Base-by-base conservation (phyloP, 73 alveolate species). In the Paramecium bursaria region DNA sequence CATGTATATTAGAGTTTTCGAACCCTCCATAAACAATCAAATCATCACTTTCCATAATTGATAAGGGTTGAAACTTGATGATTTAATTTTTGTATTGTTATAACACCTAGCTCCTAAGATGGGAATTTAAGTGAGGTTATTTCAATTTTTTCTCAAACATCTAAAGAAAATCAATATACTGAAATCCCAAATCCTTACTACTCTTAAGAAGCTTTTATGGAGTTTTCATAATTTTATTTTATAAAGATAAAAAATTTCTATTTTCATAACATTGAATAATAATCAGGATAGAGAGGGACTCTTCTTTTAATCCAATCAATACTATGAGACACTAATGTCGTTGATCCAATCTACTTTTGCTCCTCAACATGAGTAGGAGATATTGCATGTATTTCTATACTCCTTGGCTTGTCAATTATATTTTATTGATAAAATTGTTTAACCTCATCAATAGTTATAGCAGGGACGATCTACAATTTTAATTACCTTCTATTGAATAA, bases 401-500 rank as follows among this genome's bases (percentile, higher is more conserved):
- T 31, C 14, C 48, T 31, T 26, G 79, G 79, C 15, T 60, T 21
- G 2, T 60, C 54, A 35, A 60, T 60, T 10, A 60, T 31, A 60
- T 60, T 21, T 25, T 60, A 13, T 4, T 30, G 29, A 25, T 30
- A 60, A 21, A 21, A 60, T 2, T 4, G n/a, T 42, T 30, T 13
- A 7, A 60, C 79, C 26, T 60, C 79, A 17, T 11, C 22, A 31
- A 60, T 11, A 15, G 55, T 39, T 21, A 67, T 42, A 3, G 13
- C 46, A 67, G 17, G 60, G 5, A 67, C n/a, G 6, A 35, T 15
- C 9, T 5, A n/a, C 39, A 67, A 67, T 0, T 21, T 19, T 53
- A 31, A 54, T 33, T 51, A 54, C 27, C 85, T 79, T 55, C 89
- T 79, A 60, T 79, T 49, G 26, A 79, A 79, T 48, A 10, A 13